Evolutionary conservation across 148 eudicot species (phyloP).

Genomic region (Oxyria digyna): DNA sequence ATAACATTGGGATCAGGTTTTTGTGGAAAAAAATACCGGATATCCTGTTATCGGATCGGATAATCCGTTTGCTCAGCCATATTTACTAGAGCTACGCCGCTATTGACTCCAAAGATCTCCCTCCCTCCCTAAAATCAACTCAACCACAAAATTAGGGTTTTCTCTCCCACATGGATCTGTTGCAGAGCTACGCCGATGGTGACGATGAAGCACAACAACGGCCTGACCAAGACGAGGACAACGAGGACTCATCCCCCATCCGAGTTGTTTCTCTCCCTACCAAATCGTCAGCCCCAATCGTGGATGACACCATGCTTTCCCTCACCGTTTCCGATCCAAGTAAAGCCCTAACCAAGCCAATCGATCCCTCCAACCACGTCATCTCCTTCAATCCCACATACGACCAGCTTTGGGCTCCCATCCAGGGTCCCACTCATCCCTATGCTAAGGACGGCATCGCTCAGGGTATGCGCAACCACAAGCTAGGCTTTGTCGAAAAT

Average conservation of each 20-base stretch:
- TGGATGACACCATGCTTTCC: slow-evolving; percentile 77
- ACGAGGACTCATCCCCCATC: slow-evolving; percentile 4
- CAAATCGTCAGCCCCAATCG: slow-evolving; percentile 71
- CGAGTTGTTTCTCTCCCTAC: slow-evolving; percentile 30
- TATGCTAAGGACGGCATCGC: slow-evolving; percentile 87
- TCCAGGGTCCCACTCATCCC: slow-evolving; percentile 84
- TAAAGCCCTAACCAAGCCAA: slow-evolving; percentile 31
- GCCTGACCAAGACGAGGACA: background rate
- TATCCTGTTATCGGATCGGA: too few species aligned
- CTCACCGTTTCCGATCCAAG: slow-evolving; percentile 33
- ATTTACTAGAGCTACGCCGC: too few species aligned
- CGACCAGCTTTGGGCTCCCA: slow-evolving; percentile 96
- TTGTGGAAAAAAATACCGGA: too few species aligned
- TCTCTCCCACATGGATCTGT: slow-evolving; percentile 17
- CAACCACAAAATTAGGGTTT: background rate
- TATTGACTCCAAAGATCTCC: too few species aligned
- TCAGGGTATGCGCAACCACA: slow-evolving; percentile 82
- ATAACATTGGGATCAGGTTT: too few species aligned
- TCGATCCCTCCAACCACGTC: slow-evolving; percentile 68
- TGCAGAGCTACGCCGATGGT: slow-evolving; percentile 11
- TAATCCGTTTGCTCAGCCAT: too few species aligned
- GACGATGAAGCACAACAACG: background rate
- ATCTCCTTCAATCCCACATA: slow-evolving; percentile 71
- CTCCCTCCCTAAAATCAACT: background rate
- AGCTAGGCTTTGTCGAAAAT: slow-evolving; percentile 81